Evolutionary conservation across 257 asterid genomes (phyloP).

Genomic region (Gentiana dahurica): DNA sequence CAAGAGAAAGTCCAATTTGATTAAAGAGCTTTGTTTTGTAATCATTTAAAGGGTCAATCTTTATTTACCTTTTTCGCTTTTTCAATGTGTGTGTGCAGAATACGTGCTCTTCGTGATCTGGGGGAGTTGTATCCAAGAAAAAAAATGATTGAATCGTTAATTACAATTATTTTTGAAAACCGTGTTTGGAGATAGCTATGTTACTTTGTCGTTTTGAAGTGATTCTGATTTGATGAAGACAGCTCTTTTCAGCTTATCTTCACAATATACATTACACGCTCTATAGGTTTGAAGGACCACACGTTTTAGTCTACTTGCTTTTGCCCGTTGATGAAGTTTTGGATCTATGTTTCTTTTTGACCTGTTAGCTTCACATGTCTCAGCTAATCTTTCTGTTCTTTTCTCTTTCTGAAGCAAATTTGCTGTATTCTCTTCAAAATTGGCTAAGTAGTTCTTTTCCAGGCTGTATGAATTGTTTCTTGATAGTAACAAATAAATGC

Average conservation of each 20-base stretch:
- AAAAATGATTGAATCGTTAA: conserved; percentile 5
- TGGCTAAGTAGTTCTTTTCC: not conserved
- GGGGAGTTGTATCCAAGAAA: not conserved
- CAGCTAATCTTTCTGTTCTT: conserved; percentile 1
- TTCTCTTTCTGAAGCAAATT: not conserved
- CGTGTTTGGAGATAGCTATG: conserved; percentile 6
- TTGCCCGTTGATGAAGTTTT: conserved; percentile 11
- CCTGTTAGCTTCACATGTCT: conserved; percentile 10
- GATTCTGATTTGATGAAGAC: conserved; percentile 22
- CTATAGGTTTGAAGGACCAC: conserved; percentile 36
- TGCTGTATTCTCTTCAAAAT: conserved; percentile 2
- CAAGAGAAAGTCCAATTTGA: conserved; percentile 1
- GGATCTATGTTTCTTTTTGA: conserved; percentile 12
- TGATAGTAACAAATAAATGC: not conserved
- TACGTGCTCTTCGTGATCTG: not conserved
- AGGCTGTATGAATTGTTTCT: no score
- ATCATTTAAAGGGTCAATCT: conserved; percentile 4
- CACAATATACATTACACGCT: conserved; percentile 16
- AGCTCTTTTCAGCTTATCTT: conserved; percentile 27
- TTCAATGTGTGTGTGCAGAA: not conserved
- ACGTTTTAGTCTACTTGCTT: conserved; percentile 9
- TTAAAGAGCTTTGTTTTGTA: conserved; percentile 1
- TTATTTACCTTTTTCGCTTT: not conserved
- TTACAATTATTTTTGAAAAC: conserved; percentile 9
- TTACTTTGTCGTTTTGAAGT: conserved; percentile 19